Conservation (phyloP, 2,329 filamentous ascomycete species). For the Fusarium napiforme region DNA sequence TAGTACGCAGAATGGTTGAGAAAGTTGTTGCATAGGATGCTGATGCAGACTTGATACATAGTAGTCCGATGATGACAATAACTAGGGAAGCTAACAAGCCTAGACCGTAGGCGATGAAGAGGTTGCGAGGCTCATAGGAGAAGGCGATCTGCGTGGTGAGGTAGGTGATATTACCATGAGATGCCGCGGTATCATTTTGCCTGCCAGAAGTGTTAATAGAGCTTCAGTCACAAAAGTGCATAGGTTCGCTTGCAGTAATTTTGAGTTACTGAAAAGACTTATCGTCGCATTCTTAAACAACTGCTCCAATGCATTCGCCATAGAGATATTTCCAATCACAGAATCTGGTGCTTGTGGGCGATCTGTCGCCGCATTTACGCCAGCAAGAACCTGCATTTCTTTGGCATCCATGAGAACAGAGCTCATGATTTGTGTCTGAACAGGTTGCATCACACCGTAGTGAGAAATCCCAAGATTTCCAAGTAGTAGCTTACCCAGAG, state of each 20-base stretch:
- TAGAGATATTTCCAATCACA: background rate
- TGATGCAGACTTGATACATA: background rate
- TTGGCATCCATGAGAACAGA: slow-evolving; percentile 15
- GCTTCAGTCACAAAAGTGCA: accelerated
- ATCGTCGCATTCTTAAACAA: background rate
- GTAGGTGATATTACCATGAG: background rate
- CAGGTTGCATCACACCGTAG: background rate
- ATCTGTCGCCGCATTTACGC: accelerated
- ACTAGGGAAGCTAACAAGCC: accelerated
- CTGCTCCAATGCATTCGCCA: slow-evolving; percentile 5
- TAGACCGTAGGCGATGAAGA: slow-evolving; percentile 10
- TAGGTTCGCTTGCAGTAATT: background rate
- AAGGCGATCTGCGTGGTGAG: background rate
- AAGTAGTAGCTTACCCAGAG: background rate
- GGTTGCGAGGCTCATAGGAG: slow-evolving; percentile 8
- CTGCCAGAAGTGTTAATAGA: background rate
- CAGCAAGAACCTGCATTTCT: slow-evolving; percentile 2
- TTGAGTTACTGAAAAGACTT: slow-evolving; percentile 7
- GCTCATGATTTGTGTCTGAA: background rate
- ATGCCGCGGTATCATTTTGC: slow-evolving; percentile 4
- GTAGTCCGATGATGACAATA: background rate
- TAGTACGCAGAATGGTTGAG: slow-evolving; percentile 18
- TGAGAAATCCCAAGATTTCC: background rate
- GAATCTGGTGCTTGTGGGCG: accelerated
- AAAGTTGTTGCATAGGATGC: slow-evolving; percentile 3